Percentiles rank a stretch among this genome's conserved stretches.
phyloP scores from a whole-genome alignment of 495 filamentous ascomycete species.

The Neurospora tetrasperma region DNA sequence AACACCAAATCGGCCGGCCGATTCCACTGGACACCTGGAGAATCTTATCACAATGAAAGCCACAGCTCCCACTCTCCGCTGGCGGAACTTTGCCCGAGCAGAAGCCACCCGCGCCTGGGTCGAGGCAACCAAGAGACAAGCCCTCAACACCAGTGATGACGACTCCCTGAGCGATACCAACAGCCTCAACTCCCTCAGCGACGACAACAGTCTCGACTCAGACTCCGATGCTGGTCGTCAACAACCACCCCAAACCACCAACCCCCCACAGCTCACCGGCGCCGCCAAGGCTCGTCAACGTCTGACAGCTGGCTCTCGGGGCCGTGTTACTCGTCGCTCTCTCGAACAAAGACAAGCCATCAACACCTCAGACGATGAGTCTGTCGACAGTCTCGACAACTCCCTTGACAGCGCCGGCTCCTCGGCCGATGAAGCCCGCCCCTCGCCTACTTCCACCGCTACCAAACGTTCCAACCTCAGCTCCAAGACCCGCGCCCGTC shows the following conservation, averaged over 20 bases:
- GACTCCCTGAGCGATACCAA: not conserved
- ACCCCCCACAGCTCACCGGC: not conserved
- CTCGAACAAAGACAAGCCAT: not conserved
- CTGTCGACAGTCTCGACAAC: not conserved
- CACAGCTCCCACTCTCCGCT: constrained; percentile 9
- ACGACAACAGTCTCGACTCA: not conserved
- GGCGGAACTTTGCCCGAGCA: constrained; percentile 13
- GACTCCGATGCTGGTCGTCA: not conserved
- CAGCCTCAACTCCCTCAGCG: not conserved
- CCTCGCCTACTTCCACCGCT: not conserved
- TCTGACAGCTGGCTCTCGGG: not conserved
- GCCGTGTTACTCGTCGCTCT: not conserved
- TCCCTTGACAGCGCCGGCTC: not conserved
- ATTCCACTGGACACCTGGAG: not conserved
- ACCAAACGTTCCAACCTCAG: not conserved
- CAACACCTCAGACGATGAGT: not conserved
- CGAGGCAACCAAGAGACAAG: constrained; percentile 5
- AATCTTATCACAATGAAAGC: constrained; percentile 6
- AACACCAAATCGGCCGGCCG: constrained; percentile 6
- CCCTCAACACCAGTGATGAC: not conserved
- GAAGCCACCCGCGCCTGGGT: constrained; percentile 3
- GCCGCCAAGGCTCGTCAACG: not conserved
- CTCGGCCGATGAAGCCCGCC: not conserved
- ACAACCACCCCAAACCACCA: not conserved
- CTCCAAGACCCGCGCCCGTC: not conserved